phyloP scores from a whole-genome alignment of 164 flowering plant species.

The Buxus sempervirens region DNA sequence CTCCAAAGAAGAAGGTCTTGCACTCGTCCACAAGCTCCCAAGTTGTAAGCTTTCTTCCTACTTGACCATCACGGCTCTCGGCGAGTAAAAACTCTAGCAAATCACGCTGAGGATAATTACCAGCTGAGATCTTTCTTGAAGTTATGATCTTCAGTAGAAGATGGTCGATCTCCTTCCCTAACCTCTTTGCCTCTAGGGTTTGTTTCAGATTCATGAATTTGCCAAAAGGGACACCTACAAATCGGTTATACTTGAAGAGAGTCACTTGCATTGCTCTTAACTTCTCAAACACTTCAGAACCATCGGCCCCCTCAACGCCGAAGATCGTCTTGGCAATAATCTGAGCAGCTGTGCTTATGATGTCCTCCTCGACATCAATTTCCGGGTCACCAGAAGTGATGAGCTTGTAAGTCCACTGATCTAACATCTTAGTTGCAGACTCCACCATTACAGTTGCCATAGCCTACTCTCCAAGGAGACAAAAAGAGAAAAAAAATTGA shows the following conservation, averaged over 20 bases:
- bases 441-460: conserved; percentile 72
- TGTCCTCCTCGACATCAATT: conserved; percentile 62
- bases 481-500: neutral
- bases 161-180: conserved; percentile 70
- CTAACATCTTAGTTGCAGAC: conserved; percentile 53
- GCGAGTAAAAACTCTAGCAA: conserved; percentile 56
- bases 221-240: conserved; percentile 78
- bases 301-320: conserved; percentile 46
- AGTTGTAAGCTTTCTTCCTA: conserved; percentile 31
- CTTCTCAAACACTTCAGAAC: conserved; percentile 48
- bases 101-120: conserved; percentile 27
- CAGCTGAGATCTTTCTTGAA: conserved; percentile 21
- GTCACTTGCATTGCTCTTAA: conserved; percentile 55
- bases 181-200: conserved; percentile 39
- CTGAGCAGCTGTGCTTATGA: conserved; percentile 52
- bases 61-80: conserved; percentile 22
- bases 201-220: conserved; percentile 38
- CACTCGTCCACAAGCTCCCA: conserved; percentile 83
- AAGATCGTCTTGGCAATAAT: conserved; percentile 78
- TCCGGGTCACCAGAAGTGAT: conserved; percentile 41
- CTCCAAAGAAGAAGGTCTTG: conserved; percentile 91
- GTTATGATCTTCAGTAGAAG: conserved; percentile 51
- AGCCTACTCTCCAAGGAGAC: conserved; percentile 39
- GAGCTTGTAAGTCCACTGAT: conserved; percentile 41
- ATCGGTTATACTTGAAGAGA: conserved; percentile 57